Conservation (phyloP, 2,329 filamentous ascomycete species). For the Botrytis byssoidea region DNA sequence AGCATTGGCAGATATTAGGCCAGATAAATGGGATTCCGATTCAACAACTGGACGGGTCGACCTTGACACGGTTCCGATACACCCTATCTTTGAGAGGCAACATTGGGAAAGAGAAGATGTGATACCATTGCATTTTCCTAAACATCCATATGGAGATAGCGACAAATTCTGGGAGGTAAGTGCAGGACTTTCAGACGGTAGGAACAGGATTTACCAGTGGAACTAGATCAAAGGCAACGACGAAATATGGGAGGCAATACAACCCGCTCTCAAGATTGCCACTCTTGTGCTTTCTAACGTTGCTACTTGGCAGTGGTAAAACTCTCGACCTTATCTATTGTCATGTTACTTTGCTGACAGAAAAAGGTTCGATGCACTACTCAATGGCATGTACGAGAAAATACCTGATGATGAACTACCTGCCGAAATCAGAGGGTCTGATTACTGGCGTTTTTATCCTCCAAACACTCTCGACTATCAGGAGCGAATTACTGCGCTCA, state of each 20-base stretch:
- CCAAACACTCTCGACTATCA: not conserved
- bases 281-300: not conserved
- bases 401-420: not conserved
- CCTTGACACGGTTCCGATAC: not conserved
- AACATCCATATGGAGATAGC: not conserved
- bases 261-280: not conserved
- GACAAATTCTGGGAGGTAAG: constrained; percentile 5
- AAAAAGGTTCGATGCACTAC: not conserved
- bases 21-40: not conserved
- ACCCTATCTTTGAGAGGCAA: not conserved
- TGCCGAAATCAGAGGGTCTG: not conserved
- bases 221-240: constrained; percentile 1
- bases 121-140: not conserved
- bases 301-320: not conserved
- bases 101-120: not conserved
- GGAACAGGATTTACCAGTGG: not conserved
- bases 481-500: not conserved
- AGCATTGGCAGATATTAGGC: not conserved
- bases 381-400: not conserved
- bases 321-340: not conserved
- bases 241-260: constrained; percentile 2
- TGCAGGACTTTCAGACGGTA: not conserved
- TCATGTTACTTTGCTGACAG: not conserved
- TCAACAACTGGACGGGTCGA: not conserved
- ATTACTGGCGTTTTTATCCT: not conserved